phyloP scores from a whole-genome alignment of 202 grass and related monocot genomes.

The Hordeum pubiflorum region DNA sequence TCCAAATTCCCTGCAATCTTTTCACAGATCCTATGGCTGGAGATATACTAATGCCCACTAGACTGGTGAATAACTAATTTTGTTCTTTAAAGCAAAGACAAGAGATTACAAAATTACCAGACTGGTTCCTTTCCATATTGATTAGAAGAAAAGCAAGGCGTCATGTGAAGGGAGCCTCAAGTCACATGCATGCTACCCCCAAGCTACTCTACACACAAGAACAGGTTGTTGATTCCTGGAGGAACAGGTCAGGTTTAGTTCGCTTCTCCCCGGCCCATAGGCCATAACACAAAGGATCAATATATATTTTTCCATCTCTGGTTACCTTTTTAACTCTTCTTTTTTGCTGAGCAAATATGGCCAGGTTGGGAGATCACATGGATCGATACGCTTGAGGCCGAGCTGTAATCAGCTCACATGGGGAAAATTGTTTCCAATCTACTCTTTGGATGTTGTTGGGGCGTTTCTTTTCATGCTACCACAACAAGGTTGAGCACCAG shows the following conservation, averaged over 20 bases:
- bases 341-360: constrained; percentile 27
- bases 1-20: constrained; percentile 32
- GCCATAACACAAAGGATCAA: constrained; percentile 25
- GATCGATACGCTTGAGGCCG: constrained; percentile 12
- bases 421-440: background rate
- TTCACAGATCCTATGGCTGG: constrained; percentile 24
- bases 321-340: constrained; percentile 21
- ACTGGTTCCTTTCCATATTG: constrained; percentile 22
- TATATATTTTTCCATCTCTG: constrained; percentile 2
- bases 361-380: constrained; percentile 58
- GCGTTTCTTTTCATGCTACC: background rate
- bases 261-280: background rate
- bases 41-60: constrained; percentile 24
- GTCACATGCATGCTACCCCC: constrained; percentile 36
- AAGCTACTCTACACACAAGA: constrained; percentile 46
- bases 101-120: constrained; percentile 41
- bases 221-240: constrained; percentile 54
- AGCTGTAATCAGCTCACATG: constrained; percentile 33
- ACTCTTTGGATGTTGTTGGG: constrained; percentile 22
- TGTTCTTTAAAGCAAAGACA: constrained; percentile 49
- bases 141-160: constrained; percentile 41
- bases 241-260: constrained; percentile 44
- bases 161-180: constrained; percentile 50
- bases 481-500: background rate
- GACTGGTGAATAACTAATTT: constrained; percentile 12